phyloP scores from a whole-genome alignment of 768 basidiomycete species.

The Leucocoprinus birnbaumii region DNA sequence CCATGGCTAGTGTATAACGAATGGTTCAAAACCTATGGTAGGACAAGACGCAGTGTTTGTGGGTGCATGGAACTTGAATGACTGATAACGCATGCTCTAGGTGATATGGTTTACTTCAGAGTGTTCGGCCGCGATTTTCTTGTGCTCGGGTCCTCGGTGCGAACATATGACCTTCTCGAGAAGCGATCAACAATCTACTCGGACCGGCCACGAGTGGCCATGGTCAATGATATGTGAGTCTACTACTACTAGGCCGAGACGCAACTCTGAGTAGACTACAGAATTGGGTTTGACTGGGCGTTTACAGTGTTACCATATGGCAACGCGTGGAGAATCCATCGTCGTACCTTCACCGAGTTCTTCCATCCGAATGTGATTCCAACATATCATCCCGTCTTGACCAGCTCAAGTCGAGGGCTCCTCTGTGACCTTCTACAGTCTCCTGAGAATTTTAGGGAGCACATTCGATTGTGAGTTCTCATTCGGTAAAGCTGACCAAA shows the following conservation, averaged over 20 bases:
- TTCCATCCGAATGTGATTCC: constrained; percentile 13
- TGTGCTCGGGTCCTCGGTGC: constrained; percentile 24
- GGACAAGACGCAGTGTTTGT: too few species aligned
- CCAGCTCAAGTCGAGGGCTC: constrained; percentile 6
- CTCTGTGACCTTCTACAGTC: constrained; percentile 36
- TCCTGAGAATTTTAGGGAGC: constrained; percentile 35
- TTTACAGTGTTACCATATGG: constrained; percentile 45
- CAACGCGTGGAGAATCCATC: constrained; percentile 41
- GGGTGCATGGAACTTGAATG: background rate
- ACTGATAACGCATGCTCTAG: constrained; percentile 24
- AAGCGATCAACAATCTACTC: constrained; percentile 53
- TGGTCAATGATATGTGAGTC: constrained; percentile 49
- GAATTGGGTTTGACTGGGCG: constrained; percentile 24
- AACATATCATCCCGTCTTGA: constrained; percentile 4
- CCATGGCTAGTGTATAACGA: constrained; percentile 27
- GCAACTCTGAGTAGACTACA: background rate
- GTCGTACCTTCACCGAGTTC: constrained; percentile 23
- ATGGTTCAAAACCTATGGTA: constrained; percentile 30
- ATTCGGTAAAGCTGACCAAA: too few species aligned
- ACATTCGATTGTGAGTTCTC: constrained; percentile 38
- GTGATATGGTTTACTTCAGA: constrained; percentile 50
- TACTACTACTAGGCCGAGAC: background rate
- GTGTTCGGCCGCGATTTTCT: constrained; percentile 33
- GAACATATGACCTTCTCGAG: constrained; percentile 49
- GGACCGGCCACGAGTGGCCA: constrained; percentile 40